Evolutionary conservation across 805 yeast genomes (phyloP), one percentile per base, ranked within the genome.

Genomic region (Candida fluviatilis): DNA sequence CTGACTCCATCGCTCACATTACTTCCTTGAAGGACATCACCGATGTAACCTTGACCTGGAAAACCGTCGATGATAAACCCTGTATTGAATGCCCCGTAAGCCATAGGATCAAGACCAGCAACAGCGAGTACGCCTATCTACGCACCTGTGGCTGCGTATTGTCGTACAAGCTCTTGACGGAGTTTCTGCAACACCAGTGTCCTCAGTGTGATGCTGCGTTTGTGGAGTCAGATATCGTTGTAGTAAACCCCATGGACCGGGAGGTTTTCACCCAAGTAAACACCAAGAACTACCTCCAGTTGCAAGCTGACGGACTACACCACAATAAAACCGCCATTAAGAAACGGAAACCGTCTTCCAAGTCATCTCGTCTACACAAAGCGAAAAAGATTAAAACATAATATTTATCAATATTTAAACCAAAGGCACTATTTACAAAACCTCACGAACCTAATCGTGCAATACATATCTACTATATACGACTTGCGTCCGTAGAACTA

Each of bases 71-170:
- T 27, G 34, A 17, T 13, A 28, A 18, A 21, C 38, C 37, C 5
- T 35, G 33, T 19, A 46, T 64, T 5, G 48, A 45, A 16, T 68
- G 73, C 45, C 69, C 70, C 4, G 54, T 64, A 8, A 54, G 62
- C 3, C 50, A 49, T 17, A 49, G 49, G 16, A 37, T 43, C 31
- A 43, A 46, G 32, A 38, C 45, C n/a, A 38, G 39, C 2, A 45
- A 47, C 12, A 25, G 40, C 15, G 35, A 45, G 2, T 60, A 55
- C 35, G 56, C 52, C 5, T 66, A 64, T 35, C 49, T 60, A 16
- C 54, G 72, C 32, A 38, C 54, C 0, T 68, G 73, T 50, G 73
- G 73, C 12, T 67, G 73, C 47, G 61, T 66, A 1, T 14, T 66
- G 8, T 52, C 62, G 3, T 45, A 48, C 32, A 58, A 51, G 31